Evolutionary conservation across 164 flowering plant genomes (phyloP), one percentile per base, ranked within the genome.

Genomic region (Paratinospora sagittata): DNA sequence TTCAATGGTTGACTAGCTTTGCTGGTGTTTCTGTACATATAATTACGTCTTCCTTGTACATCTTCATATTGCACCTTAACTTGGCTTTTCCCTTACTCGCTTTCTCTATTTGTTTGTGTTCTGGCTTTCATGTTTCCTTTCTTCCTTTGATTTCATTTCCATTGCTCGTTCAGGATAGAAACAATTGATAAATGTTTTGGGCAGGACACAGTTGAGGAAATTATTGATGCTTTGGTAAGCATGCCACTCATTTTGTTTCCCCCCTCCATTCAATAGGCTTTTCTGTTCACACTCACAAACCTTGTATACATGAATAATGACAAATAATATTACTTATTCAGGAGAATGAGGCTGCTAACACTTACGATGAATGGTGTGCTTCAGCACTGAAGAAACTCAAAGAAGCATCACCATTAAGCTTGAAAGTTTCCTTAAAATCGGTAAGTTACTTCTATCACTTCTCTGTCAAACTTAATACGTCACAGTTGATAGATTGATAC

Each of bases 171-270:
- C 86, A 93, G 98, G 86, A 72, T 89, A 36, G 89, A 88, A 21
- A 76, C 69, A 37, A 85, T 91, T 67, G 96, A 93, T 75, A 90
- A 83, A 78, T 87, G 88, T 78, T 93, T 93, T 78, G 30, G 92
- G 81, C 90, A 80, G 72, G 97, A 88, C 71, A 87, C 98, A 3
- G 87, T 91, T 68, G 98, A 93, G 80, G 98, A 91, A 80, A 93
- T 93, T 68, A 72, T 91, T 70, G 87, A 84, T 74, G 89, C 97
- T 73, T 47, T 93, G 94, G 98, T 93, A 84, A 85, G 89, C 70
- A 66, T 70, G 34, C 8, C 26, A 19, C 61, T n/a, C 61, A 55
- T 55, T 55, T 55, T 19, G 0, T n/a, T n/a, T 19, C 21, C 61
- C 21, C 47, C 14, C 47, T 43, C 14, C 47, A 43, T 43, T 43